Base-by-base conservation (phyloP, 2,329 filamentous ascomycete species). In the Arthrobotrys iridis region DNA sequence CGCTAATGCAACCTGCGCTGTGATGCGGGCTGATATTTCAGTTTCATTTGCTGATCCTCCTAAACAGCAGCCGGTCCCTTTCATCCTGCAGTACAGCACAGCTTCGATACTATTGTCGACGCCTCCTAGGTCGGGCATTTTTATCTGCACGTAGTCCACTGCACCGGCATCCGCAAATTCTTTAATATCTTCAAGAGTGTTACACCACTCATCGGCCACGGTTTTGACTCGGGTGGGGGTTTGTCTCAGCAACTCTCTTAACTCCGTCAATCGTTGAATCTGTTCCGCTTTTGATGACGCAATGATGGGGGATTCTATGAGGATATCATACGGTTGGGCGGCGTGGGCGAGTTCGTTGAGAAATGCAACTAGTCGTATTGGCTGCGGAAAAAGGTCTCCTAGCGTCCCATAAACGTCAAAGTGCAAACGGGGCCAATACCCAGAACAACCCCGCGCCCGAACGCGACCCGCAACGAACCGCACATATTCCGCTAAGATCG, bases 161-260 rank as follows among this genome's bases (percentile, higher is more conserved):
- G 72, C 77, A 11, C 41, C 62, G 0, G 77, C 76, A 13, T 77
- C 70, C 13, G 76, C 77, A 30, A 78, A 77, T 22, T 77, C 72
- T 18, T 71, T 57, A 1, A 78, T 78, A 58, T 78, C 77, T 18
- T 67, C 60, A 5, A 77, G 30, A 2, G 77, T 78, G 63, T 78
- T 78, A 57, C 77, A 78, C 77, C 77, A 78, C 58, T 78, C 77
- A 15, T 78, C 76, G 5, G 71, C 77, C 11, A 78, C 76, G 13
- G 63, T 68, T 30, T 70, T 62, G 15, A 77, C 71, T 3, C 50
- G 37, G 11, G 70, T 55, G 10, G 48, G 20, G 4, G 45, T 40
- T 24, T 46, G n/a, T 11, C 18, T 20, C 22, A 78, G 50, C 6
- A 50, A 43, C 3, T 20, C 30, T 7, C 63, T 59, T 7, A 78